Base-by-base conservation (phyloP, 2,329 filamentous ascomycete genomes). In the Aureobasidium sp. region DNA sequence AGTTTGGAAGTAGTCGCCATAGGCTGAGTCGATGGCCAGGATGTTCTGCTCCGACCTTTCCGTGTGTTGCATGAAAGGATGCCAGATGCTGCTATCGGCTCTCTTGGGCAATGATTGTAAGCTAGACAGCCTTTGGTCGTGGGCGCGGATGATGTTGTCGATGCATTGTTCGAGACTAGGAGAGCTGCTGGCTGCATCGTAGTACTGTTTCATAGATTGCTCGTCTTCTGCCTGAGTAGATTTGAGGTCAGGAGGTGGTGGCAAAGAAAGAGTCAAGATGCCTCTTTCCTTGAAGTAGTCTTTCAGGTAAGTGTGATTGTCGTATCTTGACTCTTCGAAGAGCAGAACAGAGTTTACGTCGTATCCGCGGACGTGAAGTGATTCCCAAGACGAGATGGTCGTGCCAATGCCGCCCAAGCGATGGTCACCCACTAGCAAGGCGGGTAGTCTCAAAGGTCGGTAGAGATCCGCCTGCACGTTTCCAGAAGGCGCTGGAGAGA, bases 21-120 rank as follows among this genome's bases (percentile, higher is more conserved):
- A 82, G 0, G 91, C 90, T 0, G 90, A 93, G 70, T 95, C 90
- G 61, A 95, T 91, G 0, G 85, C 81, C 0, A 85, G 81, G 49
- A 95, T 90, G 15, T 84, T 83, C 1, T 84, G 74, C 5, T 83
- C 73, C 0, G 78, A 76, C 66, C 90, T 77, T 54, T 82, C 78
- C 44, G 83, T 83, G 64, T 95, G 90, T 67, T 95, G 90, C 0
- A 90, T 92, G 68, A 95, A 95, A 0, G 91, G 90, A 67, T 93
- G 93, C 90, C 90, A 95, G 40, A 95, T 91, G 2, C 78, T 78
- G 11, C 81, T 71, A 61, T 85, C 78, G 0, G 90, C 90, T 44
- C 81, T 78, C 1, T 74, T 69, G 0, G 84, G 75, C 82, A 93
- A 85, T 1, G 75, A 78, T 37, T 85, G 81, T 0, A 94, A 74